phyloP scores from a whole-genome alignment of 495 filamentous ascomycete genomes.

The Chaetomium tenue region DNA sequence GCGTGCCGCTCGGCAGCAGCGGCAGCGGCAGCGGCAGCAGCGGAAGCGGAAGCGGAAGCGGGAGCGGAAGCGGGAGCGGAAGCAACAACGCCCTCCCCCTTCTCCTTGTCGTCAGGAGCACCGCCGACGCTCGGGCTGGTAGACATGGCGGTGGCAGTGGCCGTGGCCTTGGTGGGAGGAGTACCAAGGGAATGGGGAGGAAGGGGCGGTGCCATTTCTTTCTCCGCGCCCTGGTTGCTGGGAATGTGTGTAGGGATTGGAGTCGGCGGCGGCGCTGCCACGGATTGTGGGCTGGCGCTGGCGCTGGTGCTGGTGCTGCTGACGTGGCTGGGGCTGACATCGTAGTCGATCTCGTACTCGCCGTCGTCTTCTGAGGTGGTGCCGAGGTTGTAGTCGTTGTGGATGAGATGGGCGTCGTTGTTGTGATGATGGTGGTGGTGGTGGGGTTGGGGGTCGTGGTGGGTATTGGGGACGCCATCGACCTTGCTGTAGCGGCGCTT shows the following conservation, averaged over 20 bases:
- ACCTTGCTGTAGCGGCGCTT: conserved; percentile 15
- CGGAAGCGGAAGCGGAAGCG: not conserved
- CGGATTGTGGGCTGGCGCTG: conserved; percentile 1
- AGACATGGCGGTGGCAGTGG: not conserved
- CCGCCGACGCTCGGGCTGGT: too few relatives aligned
- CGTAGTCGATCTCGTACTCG: conserved; percentile 9
- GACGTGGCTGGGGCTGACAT: conserved; percentile 12
- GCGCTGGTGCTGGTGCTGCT: not conserved
- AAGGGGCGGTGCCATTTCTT: too few relatives aligned
- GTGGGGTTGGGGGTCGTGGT: not conserved
- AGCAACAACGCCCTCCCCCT: too few relatives aligned
- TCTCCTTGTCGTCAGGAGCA: too few relatives aligned
- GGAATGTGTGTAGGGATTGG: not conserved
- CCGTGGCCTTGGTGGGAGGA: too few relatives aligned
- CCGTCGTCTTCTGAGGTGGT: not conserved
- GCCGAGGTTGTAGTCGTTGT: not conserved
- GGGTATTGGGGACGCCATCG: not conserved
- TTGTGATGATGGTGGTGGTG: not conserved
- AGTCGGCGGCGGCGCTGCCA: not conserved
- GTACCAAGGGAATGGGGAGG: too few relatives aligned
- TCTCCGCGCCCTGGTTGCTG: too few relatives aligned
- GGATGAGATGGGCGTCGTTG: not conserved
- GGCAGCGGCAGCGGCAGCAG: not conserved
- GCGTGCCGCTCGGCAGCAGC: not conserved
- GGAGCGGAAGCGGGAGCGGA: too few relatives aligned